Conservation (phyloP, 345 rosid species). For the Arabidopsis suecica region DNA sequence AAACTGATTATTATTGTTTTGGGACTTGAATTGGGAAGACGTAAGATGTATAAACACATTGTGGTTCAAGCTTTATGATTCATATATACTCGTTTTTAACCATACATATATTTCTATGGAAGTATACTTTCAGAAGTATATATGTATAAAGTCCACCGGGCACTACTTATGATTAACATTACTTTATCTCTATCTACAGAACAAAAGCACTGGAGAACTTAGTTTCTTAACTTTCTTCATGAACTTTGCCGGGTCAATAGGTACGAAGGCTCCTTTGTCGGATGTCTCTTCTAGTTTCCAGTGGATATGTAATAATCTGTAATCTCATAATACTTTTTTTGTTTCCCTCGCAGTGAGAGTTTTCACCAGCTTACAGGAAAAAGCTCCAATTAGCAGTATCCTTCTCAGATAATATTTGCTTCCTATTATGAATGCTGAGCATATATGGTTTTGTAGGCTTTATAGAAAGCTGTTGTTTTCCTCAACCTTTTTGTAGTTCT, state of each 20-base stretch:
- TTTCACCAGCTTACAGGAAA: conserved; percentile 92
- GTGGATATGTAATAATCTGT: background rate
- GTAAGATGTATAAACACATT: background rate
- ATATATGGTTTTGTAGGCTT: background rate
- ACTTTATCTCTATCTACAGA: conserved; percentile 50
- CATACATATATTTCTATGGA: background rate
- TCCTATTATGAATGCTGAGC: background rate
- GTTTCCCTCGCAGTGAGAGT: conserved; percentile 70
- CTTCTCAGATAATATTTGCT: conserved; percentile 40
- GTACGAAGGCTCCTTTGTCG: conserved; percentile 50
- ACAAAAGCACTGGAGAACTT: conserved; percentile 88
- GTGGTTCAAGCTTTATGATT: background rate
- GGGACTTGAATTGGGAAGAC: no score
- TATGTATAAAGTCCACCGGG: background rate
- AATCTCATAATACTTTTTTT: background rate
- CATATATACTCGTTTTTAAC: background rate
- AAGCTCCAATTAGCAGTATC: conserved; percentile 88
- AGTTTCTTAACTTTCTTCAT: conserved; percentile 88
- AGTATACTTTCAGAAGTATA: background rate
- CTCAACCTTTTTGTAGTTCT: conserved; percentile 59
- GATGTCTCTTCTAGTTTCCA: conserved; percentile 1
- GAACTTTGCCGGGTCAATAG: conserved; percentile 79
- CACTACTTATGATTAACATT: background rate
- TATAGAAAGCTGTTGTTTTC: conserved; percentile 35
- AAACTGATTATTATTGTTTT: background rate